A percentile compares a stretch with the other conserved stretches of the same genome.
Evolutionary conservation across 2,329 filamentous ascomycete genomes (phyloP).

Genomic region (Trematosphaeria pertusa): DNA sequence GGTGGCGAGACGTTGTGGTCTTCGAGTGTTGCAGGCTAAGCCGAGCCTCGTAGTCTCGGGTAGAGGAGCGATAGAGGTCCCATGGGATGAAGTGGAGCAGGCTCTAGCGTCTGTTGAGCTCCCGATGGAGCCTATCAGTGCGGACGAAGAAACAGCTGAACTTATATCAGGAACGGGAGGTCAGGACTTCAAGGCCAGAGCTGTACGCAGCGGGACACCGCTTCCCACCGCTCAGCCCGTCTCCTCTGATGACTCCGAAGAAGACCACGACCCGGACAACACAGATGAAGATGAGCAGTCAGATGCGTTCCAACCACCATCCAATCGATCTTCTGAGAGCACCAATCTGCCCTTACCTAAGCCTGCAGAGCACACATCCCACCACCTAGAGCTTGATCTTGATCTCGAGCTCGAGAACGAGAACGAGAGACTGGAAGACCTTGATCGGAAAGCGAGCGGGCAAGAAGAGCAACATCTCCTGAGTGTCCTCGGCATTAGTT

Average conservation of each 20-base stretch:
- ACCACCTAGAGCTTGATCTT: not conserved
- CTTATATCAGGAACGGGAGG: slow-evolving; percentile 20
- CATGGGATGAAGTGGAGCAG: slow-evolving; percentile 50
- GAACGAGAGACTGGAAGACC: slow-evolving; percentile 38
- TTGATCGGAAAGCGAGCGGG: slow-evolving; percentile 55
- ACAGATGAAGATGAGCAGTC: slow-evolving; percentile 8
- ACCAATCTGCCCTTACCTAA: too few species aligned
- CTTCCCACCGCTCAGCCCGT: slow-evolving; percentile 27
- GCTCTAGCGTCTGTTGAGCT: slow-evolving; percentile 18
- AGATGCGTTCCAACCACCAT: too few species aligned
- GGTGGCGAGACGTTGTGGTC: slow-evolving; percentile 58
- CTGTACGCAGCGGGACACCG: slow-evolving; percentile 36
- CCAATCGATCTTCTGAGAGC: too few species aligned
- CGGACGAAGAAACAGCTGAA: slow-evolving; percentile 29
- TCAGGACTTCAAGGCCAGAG: slow-evolving; percentile 25
- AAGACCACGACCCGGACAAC: slow-evolving; percentile 4
- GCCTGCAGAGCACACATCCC: too few species aligned
- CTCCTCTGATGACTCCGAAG: slow-evolving; percentile 16
- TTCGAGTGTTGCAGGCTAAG: slow-evolving; percentile 54
- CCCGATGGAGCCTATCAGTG: slow-evolving; percentile 35
- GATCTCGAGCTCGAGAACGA: not conserved
- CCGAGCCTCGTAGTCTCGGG: slow-evolving; percentile 5
- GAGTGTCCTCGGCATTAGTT: slow-evolving; percentile 48
- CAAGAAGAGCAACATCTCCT: slow-evolving; percentile 57
- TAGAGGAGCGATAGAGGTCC: slow-evolving; percentile 48